Conservation (phyloP, 306 rosid genomes). For the Mucuna pruriens region DNA sequence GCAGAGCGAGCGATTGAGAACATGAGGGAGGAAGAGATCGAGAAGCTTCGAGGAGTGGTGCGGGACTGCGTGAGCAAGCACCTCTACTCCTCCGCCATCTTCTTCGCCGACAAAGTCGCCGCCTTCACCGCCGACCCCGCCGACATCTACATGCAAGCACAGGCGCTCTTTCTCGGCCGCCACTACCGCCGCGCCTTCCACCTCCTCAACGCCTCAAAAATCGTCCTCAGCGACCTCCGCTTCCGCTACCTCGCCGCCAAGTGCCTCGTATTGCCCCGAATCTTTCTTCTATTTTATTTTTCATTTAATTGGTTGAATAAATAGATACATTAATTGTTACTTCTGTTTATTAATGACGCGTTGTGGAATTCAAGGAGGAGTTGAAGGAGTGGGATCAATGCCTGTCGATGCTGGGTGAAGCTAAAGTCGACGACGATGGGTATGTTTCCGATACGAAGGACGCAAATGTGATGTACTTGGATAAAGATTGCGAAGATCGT, state of each 20-base stretch:
- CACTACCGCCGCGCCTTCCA: slow-evolving; percentile 95
- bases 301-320: background rate
- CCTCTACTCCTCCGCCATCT: slow-evolving; percentile 90
- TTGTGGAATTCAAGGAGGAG: slow-evolving; percentile 63
- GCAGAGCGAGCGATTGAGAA: background rate
- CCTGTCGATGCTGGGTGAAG: slow-evolving; percentile 78
- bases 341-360: background rate
- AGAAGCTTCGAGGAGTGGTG: slow-evolving; percentile 92
- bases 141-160: slow-evolving; percentile 96
- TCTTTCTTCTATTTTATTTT: background rate
- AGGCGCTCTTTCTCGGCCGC: slow-evolving; percentile 94
- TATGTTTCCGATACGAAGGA: slow-evolving; percentile 69
- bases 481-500: slow-evolving; percentile 86
- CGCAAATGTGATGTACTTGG: slow-evolving; percentile 76
- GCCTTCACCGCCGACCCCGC: slow-evolving; percentile 92
- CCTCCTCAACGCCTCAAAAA: slow-evolving; percentile 90
- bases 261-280: slow-evolving; percentile 59
- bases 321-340: background rate
- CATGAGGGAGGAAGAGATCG: slow-evolving; percentile 89
- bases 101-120: slow-evolving; percentile 94
- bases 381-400: slow-evolving; percentile 99
- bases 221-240: slow-evolving; percentile 87
- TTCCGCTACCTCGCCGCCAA: slow-evolving; percentile 97
- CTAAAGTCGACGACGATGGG: slow-evolving; percentile 85
- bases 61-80: slow-evolving; percentile 94